Percentiles rank a stretch among this genome's conserved stretches.
Evolutionary conservation across 148 eudicot genomes (phyloP).

Genomic region (Fagopyrum tataricum): DNA sequence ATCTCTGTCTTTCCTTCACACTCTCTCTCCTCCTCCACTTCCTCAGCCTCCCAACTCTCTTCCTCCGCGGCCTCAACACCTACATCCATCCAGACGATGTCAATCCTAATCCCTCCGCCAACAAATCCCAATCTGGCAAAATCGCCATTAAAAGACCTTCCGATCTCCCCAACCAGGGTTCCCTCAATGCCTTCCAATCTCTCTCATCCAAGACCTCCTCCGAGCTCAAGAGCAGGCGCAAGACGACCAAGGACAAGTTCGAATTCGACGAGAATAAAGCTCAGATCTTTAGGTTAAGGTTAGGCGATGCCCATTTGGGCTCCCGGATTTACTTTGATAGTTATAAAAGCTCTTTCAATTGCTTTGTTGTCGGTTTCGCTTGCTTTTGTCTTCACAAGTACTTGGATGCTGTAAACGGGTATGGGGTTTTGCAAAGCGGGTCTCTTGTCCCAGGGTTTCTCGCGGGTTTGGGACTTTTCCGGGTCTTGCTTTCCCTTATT

Average conservation of each 20-base stretch:
- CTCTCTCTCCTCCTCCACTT: conserved; percentile 50
- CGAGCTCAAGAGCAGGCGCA: conserved; percentile 64
- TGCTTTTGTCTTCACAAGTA: conserved; percentile 46
- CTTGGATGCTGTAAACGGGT: conserved; percentile 24
- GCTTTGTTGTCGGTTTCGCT: conserved; percentile 29
- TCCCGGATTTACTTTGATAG: conserved; percentile 55
- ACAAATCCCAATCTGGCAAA: conserved; percentile 38
- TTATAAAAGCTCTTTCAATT: conserved; percentile 45
- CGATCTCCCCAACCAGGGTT: conserved; percentile 21
- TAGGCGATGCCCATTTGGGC: conserved; percentile 66
- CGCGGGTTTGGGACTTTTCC: conserved; percentile 37
- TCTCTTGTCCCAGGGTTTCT: conserved; percentile 55
- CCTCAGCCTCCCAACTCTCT: conserved; percentile 46
- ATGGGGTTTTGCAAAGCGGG: conserved; percentile 56
- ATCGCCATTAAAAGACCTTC: conserved; percentile 81
- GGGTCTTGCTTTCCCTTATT: conserved; percentile 39
- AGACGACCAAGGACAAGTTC: conserved; percentile 46
- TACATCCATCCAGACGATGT: conserved; percentile 98
- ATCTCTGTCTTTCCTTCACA: conserved; percentile 39
- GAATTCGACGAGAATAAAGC: conserved; percentile 94
- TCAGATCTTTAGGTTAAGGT: conserved; percentile 88
- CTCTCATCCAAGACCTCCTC: conserved; percentile 34
- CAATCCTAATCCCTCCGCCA: conserved; percentile 23
- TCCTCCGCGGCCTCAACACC: conserved; percentile 73
- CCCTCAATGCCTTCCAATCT: conserved; percentile 34